phyloP scores from a whole-genome alignment of 768 basidiomycete species.

The Filobasidium wieringae region DNA sequence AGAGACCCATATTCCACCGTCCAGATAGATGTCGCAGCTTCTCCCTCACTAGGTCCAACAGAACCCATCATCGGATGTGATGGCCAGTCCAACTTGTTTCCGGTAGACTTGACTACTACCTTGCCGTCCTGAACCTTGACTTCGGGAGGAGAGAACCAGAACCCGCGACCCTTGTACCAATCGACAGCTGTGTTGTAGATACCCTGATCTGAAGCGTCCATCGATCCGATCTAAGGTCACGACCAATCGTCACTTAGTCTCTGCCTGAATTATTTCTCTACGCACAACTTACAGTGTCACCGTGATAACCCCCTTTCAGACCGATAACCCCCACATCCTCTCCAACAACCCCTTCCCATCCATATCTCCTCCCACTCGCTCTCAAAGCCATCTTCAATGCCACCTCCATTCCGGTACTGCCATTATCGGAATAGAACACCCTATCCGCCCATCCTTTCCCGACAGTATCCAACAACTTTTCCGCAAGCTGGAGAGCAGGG shows the following conservation, averaged over 20 bases:
- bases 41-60: neutral
- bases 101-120: slow-evolving; percentile 27
- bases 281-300: slow-evolving; percentile 55
- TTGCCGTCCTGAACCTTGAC: slow-evolving; percentile 56
- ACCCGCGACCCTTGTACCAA: slow-evolving; percentile 86
- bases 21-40: slow-evolving; percentile 15
- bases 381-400: slow-evolving; percentile 93
- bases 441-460: slow-evolving; percentile 83
- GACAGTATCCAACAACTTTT: slow-evolving; percentile 58
- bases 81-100: slow-evolving; percentile 27
- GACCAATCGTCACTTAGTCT: neutral
- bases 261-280: neutral
- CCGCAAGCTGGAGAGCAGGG: slow-evolving; percentile 73
- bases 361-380: slow-evolving; percentile 38
- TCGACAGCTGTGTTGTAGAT: slow-evolving; percentile 72
- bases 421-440: slow-evolving; percentile 88
- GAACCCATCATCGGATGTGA: slow-evolving; percentile 12
- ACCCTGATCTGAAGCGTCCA: slow-evolving; percentile 82
- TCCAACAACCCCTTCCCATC: slow-evolving; percentile 31
- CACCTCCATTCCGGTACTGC: slow-evolving; percentile 94
- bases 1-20: slow-evolving; percentile 43
- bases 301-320: slow-evolving; percentile 85
- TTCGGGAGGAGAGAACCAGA: slow-evolving; percentile 84
- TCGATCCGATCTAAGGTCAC: slow-evolving; percentile 65
- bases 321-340: slow-evolving; percentile 64